phyloP scores from a whole-genome alignment of 2,329 filamentous ascomycete species.

The Colletotrichum neosansevieriae region DNA sequence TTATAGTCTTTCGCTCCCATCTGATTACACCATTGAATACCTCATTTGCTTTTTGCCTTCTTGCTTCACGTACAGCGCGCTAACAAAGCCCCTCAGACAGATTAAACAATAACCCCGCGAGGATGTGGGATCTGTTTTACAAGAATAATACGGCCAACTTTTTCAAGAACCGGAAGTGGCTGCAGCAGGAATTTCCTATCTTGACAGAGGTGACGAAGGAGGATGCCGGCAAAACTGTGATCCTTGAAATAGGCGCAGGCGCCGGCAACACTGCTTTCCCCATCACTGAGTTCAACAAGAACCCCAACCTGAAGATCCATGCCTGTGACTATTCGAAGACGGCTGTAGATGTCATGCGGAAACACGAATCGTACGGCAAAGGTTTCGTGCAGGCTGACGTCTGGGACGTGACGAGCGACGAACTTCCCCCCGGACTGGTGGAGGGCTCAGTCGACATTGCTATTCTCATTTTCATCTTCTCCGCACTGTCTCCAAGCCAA shows the following conservation, averaged over 20 bases:
- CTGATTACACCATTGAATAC: slow-evolving; percentile 60
- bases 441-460: slow-evolving; percentile 91
- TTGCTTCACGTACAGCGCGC: slow-evolving; percentile 44
- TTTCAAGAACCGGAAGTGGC: slow-evolving; percentile 98
- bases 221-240: slow-evolving; percentile 74
- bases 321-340: slow-evolving; percentile 97
- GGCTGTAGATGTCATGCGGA: slow-evolving; percentile 92
- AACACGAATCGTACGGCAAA: slow-evolving; percentile 79
- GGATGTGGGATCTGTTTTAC: slow-evolving; percentile 99
- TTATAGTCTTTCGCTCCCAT: slow-evolving; percentile 81
- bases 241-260: slow-evolving; percentile 94
- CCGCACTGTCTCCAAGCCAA: slow-evolving; percentile 85
- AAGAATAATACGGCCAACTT: slow-evolving; percentile 98
- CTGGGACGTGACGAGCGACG: slow-evolving; percentile 85
- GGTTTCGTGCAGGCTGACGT: slow-evolving; percentile 87
- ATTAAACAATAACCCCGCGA: slow-evolving; percentile 91
- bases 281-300: slow-evolving; percentile 85
- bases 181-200: slow-evolving; percentile 94
- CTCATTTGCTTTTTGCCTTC: slow-evolving; percentile 25
- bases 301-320: slow-evolving; percentile 84
- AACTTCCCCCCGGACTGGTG: slow-evolving; percentile 80
- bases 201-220: slow-evolving; percentile 80
- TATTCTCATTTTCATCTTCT: slow-evolving; percentile 97
- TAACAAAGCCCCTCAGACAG: slow-evolving; percentile 68
- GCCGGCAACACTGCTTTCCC: slow-evolving; percentile 98